Conservation (phyloP, 108 stramenopile species). For the Aurantiochytrium sp. region DNA sequence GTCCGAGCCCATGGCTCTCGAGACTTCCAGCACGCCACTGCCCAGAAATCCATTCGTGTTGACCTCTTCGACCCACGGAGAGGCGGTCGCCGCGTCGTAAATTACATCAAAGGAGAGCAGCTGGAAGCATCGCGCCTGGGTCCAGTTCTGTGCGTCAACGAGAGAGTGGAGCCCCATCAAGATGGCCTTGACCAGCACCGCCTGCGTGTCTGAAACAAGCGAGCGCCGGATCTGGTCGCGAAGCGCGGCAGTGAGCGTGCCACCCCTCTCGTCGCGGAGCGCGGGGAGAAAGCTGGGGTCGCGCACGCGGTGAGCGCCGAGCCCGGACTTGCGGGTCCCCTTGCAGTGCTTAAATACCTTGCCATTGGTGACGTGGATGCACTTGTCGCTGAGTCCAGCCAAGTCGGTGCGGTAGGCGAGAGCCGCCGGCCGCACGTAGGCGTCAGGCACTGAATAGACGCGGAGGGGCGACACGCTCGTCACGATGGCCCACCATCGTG, state of each 20-base stretch:
- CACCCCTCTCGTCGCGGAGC: neutral
- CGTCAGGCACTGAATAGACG: neutral
- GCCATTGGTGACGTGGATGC: neutral
- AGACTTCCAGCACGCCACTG: neutral
- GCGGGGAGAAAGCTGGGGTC: neutral
- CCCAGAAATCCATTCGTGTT: constrained; percentile 25
- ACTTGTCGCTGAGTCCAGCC: neutral
- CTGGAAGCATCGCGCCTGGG: neutral
- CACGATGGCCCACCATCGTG: constrained; percentile 11
- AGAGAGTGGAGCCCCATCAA: neutral
- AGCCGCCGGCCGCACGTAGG: neutral
- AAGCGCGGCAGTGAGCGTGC: neutral
- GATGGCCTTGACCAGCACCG: neutral
- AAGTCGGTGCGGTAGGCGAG: neutral
- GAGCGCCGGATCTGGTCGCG: neutral
- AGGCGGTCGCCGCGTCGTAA: neutral
- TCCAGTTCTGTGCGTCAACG: neutral
- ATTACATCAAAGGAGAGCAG: constrained; percentile 13
- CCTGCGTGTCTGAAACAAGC: neutral
- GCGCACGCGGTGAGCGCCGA: neutral
- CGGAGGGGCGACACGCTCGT: neutral
- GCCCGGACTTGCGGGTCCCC: neutral
- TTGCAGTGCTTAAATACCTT: neutral
- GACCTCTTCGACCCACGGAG: neutral
- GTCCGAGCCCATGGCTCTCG: neutral